These are phyloP conservation scores for Polygonum maritimum DNA, from an alignment of 148 eudicot genomes.

Conservation along the genomic window DNA sequence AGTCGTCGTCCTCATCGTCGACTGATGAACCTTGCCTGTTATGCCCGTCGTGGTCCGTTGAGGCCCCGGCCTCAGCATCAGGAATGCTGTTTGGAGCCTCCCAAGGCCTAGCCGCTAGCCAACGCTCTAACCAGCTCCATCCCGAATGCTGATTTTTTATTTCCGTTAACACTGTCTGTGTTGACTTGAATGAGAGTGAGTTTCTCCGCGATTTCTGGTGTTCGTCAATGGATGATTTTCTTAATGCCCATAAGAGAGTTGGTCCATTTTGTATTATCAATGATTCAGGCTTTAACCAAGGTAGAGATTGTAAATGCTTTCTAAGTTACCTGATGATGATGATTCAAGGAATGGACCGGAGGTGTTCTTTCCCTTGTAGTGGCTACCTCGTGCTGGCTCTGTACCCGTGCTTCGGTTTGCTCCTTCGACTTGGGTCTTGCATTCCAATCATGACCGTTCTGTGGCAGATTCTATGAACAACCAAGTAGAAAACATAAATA, in stretches of 20 bases:
- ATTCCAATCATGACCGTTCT: background rate
- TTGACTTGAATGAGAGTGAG: conserved; percentile 26
- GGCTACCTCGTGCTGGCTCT: conserved; percentile 7
- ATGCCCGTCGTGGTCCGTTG: background rate
- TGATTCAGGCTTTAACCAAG: background rate
- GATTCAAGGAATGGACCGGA: conserved; percentile 18
- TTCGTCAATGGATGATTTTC: conserved; percentile 6
- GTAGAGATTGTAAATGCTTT: conserved; percentile 12
- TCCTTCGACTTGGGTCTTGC: conserved; percentile 4
- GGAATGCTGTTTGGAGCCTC: conserved; percentile 32
- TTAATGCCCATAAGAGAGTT: background rate
- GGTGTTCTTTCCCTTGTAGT: conserved; percentile 7
- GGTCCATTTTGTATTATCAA: background rate
- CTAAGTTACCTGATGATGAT: conserved; percentile 79
- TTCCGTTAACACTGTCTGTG: conserved; percentile 49
- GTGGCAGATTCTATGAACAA: background rate
- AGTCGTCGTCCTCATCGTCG: background rate
- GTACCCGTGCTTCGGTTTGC: background rate
- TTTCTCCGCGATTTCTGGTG: conserved; percentile 80
- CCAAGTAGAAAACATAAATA: no score
- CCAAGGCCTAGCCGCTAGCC: conserved; percentile 81
- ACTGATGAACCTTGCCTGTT: background rate
- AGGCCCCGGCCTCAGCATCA: conserved; percentile 32
- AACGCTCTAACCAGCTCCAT: conserved; percentile 97
- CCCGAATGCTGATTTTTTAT: conserved; percentile 87